phyloP scores from a whole-genome alignment of 768 basidiomycete genomes.

The Phlebiopsis flavidoalba region DNA sequence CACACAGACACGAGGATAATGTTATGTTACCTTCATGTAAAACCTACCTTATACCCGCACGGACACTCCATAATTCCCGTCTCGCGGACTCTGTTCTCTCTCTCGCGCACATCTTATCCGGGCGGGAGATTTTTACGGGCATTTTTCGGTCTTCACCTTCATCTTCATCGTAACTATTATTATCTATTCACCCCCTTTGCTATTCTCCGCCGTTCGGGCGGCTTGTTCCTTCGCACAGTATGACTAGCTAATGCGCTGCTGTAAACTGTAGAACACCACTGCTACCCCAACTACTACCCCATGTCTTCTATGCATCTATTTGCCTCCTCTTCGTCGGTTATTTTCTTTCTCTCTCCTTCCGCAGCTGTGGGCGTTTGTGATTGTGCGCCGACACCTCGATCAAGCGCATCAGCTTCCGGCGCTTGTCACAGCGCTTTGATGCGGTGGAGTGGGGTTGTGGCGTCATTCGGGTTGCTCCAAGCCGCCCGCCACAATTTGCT shows the following conservation, averaged over 20 bases:
- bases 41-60: not conserved
- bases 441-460: not conserved
- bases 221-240: not conserved
- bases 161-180: not conserved
- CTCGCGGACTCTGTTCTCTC: too few relatives aligned
- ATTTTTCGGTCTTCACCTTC: not conserved
- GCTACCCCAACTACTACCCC: not conserved
- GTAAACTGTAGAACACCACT: not conserved
- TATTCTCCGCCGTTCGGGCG: not conserved
- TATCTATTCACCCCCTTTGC: not conserved
- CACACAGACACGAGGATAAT: not conserved
- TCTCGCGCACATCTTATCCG: not conserved
- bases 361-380: not conserved
- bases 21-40: not conserved
- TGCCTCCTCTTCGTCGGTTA: not conserved
- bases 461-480: not conserved
- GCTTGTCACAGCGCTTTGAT: too few relatives aligned
- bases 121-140: not conserved
- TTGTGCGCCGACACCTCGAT: not conserved
- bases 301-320: not conserved
- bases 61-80: not conserved
- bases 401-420: not conserved
- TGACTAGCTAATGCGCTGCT: not conserved
- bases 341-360: not conserved
- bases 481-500: not conserved